Base-by-base conservation (phyloP, 129 eudicot species). In the Dittrichia graveolens region DNA sequence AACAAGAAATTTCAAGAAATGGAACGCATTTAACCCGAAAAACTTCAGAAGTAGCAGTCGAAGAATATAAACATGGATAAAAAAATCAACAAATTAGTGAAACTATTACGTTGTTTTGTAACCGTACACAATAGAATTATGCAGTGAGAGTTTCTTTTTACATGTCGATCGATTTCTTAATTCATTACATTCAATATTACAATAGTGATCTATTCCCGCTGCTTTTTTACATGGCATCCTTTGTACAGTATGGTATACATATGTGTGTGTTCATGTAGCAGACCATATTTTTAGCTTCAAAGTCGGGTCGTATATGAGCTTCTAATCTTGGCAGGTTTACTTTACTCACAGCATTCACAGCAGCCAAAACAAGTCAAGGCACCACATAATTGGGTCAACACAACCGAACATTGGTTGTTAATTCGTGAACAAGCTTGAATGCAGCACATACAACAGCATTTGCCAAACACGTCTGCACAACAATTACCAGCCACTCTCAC, bases 361-460 rank as follows among this genome's bases (percentile, higher is more conserved):
- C 98, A 92, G n/a, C 95, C 88, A 31, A 90, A 73, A 65, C 93
- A 89, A 6, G 95, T 85, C 42, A 92, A 14, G 65, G 86, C 72
- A 19, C 92, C 87, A 56, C 91, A 87, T n/a, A 81, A 19, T 78
- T 89, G 96, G 44, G 96, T 83, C 76, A 89, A 69, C 4, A 59
- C 84, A 9, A 89, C 72, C 6, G 90, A 88, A 44, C 96, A 82
- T 60, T 82, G 95, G 73, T 85, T 84, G 47, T 85, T 92, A 39
- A 89, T 64, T 62, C 61, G 42, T 0, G 96, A 87, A 77, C 98
- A 89, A 4, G 65, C 35, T 52, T 74, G 83, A 56, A 92, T 71
- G 78, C 91, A 83, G 73, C 98, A 89, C 95, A 83, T 83, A 75
- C 98, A 89, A 69, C 96, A 92, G 78, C 96, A 89, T 65, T 44